phyloP scores from a whole-genome alignment of 2,329 filamentous ascomycete genomes.

The Clonostachys byssicola region DNA sequence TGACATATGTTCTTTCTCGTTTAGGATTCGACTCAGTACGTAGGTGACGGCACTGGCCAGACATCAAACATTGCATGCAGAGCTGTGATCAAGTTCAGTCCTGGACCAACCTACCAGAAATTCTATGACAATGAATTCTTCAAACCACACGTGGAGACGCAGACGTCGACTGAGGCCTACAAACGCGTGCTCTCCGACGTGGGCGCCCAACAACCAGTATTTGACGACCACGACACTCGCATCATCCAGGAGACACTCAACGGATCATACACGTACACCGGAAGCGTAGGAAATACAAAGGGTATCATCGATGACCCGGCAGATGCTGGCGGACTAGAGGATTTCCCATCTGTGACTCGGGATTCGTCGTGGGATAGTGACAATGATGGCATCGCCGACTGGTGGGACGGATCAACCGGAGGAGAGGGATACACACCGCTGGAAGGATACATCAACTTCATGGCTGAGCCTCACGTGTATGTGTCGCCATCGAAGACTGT shows the following conservation, averaged over 20 bases:
- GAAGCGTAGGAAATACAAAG: slow-evolving; percentile 17
- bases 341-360: slow-evolving; percentile 17
- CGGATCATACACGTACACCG: slow-evolving; percentile 19
- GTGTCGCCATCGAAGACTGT: slow-evolving; percentile 14
- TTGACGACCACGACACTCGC: slow-evolving; percentile 23
- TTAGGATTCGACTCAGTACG: slow-evolving; percentile 13
- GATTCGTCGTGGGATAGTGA: slow-evolving; percentile 20
- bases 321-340: slow-evolving; percentile 24
- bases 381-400: slow-evolving; percentile 24
- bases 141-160: slow-evolving; percentile 17
- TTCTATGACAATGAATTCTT: slow-evolving; percentile 21
- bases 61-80: slow-evolving; percentile 18
- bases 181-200: slow-evolving; percentile 24
- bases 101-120: slow-evolving; percentile 18
- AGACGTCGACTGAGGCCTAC: slow-evolving; percentile 22
- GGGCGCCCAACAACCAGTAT: slow-evolving; percentile 19
- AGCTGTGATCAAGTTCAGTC: slow-evolving; percentile 17
- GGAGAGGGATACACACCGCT: slow-evolving; percentile 21
- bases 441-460: slow-evolving; percentile 26
- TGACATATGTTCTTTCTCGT: too few relatives aligned
- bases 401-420: slow-evolving; percentile 24
- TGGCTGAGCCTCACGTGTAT: slow-evolving; percentile 24
- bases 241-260: slow-evolving; percentile 21
- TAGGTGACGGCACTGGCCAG: slow-evolving; percentile 14
- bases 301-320: slow-evolving; percentile 23